A percentile compares a stretch with the other conserved stretches of the same genome.
Evolutionary conservation across 169 alveolate species (phyloP).

Genomic region (Plasmodium gonderi): DNA sequence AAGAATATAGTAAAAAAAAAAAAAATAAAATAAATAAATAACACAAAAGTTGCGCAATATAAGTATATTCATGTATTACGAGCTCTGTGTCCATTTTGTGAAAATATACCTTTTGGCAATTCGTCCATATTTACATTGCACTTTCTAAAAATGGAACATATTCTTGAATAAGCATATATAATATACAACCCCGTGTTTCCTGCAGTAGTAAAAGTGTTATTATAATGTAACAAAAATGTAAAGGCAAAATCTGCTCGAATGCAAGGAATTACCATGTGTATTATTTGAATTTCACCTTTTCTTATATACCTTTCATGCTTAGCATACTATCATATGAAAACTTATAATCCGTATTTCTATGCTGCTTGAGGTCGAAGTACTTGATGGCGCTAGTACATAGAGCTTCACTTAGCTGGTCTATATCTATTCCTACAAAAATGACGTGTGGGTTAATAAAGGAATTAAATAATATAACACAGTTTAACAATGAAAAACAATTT

Average conservation of each 20-base stretch:
- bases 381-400: constrained; percentile 98
- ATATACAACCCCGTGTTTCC: constrained; percentile 96
- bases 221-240: not conserved
- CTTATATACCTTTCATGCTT: constrained; percentile 95
- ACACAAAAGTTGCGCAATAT: not conserved
- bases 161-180: constrained; percentile 96
- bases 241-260: not conserved
- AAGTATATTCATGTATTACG: not conserved
- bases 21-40: not conserved
- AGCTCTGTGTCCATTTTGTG: not conserved
- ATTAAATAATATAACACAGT: not conserved
- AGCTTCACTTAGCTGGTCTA: constrained; percentile 91
- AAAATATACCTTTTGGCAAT: constrained; percentile 17
- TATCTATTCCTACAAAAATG: constrained; percentile 83
- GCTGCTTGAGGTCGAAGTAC: constrained; percentile 97
- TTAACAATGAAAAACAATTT: not conserved
- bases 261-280: not conserved
- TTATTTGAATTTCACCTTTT: not conserved
- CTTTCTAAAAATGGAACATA: constrained; percentile 94
- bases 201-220: not conserved
- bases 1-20: not conserved
- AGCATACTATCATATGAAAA: constrained; percentile 98
- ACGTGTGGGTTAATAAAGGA: not conserved
- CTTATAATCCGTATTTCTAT: constrained; percentile 94
- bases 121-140: constrained; percentile 81